A percentile compares a stretch with the other conserved stretches of the same genome.
Conservation (phyloP, 768 basidiomycete genomes). For the Hericium erinaceus region DNA sequence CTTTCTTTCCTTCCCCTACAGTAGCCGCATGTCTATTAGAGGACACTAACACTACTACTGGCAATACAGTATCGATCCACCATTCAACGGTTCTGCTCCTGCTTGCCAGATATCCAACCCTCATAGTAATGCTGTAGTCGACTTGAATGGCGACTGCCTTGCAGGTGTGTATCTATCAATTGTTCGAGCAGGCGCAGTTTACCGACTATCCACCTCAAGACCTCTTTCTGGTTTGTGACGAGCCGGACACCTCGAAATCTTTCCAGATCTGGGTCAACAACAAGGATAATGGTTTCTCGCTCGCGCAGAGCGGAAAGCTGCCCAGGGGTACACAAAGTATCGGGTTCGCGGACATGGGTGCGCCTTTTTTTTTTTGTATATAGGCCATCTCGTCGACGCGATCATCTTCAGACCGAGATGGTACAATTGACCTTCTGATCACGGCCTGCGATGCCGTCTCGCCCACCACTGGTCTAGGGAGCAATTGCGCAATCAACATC, state of each 20-base stretch:
- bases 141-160: constrained; percentile 91
- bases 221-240: constrained; percentile 80
- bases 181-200: neutral
- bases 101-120: constrained; percentile 79
- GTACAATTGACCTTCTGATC: constrained; percentile 93
- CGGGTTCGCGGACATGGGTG: constrained; percentile 87
- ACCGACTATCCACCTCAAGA: constrained; percentile 36
- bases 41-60: neutral
- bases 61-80: constrained; percentile 31
- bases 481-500: constrained; percentile 77
- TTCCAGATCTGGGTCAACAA: constrained; percentile 93
- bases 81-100: constrained; percentile 37
- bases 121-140: constrained; percentile 91
- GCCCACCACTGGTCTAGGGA: constrained; percentile 57
- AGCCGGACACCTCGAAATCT: constrained; percentile 37
- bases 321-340: constrained; percentile 73
- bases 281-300: constrained; percentile 63
- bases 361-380: constrained; percentile 11
- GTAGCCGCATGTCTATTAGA: neutral
- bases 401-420: constrained; percentile 67
- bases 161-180: constrained; percentile 46
- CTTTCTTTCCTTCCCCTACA: neutral
- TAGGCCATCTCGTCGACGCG: neutral
- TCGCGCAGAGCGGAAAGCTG: constrained; percentile 57
- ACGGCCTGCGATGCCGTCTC: constrained; percentile 74